A percentile compares a stretch with the other conserved stretches of the same genome.
Conservation (phyloP, 2,329 filamentous ascomycete species). For the Calcarisporium arbuscula region DNA sequence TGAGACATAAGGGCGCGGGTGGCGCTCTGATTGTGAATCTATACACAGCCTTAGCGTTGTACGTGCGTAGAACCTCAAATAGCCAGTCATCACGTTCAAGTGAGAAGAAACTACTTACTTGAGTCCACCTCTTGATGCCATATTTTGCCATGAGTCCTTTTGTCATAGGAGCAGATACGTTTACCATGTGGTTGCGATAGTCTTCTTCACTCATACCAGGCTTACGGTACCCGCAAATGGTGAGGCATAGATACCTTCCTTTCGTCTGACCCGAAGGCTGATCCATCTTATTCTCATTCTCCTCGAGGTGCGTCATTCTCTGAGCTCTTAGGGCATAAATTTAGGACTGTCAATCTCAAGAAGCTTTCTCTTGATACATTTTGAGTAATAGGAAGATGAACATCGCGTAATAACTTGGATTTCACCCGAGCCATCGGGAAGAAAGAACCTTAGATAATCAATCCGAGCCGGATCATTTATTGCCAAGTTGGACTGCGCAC, state of each 20-base stretch:
- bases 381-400: too few species aligned
- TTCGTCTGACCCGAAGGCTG: not conserved
- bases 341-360: too few species aligned
- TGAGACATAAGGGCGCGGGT: slow-evolving; percentile 27
- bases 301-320: too few species aligned
- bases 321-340: too few species aligned
- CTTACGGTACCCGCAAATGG: slow-evolving; percentile 41
- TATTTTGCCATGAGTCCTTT: slow-evolving; percentile 43
- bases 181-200: slow-evolving; percentile 37
- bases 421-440: too few species aligned
- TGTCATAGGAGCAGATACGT: slow-evolving; percentile 39
- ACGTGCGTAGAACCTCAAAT: not conserved
- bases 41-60: not conserved
- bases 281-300: not conserved
- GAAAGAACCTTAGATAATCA: too few species aligned
- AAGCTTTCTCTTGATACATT: too few species aligned
- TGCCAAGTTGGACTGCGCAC: too few species aligned
- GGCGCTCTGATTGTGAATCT: slow-evolving; percentile 34
- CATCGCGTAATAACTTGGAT: too few species aligned
- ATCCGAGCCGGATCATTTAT: too few species aligned
- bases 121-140: slow-evolving; percentile 39
- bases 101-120: slow-evolving; percentile 20
- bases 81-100: too few species aligned
- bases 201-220: slow-evolving; percentile 41
- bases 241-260: slow-evolving; percentile 33